Evolutionary conservation across 371 early-diverging fungal genomes (phyloP).

Genomic region (Mucor lusitanicus): DNA sequence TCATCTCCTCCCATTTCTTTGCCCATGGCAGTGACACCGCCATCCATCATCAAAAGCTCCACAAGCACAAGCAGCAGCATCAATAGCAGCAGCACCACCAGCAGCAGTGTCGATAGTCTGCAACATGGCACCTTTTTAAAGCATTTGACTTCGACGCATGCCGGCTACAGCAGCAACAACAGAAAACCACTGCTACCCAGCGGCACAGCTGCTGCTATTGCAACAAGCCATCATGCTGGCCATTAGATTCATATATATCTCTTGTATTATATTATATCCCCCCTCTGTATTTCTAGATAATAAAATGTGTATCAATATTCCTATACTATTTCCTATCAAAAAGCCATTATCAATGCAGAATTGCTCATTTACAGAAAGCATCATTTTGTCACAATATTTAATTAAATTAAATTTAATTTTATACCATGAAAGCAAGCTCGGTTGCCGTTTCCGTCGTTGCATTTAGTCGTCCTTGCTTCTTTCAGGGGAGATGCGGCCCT

Average conservation of each 20-base stretch:
- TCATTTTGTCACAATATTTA: neutral
- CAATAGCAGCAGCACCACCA: conserved; percentile 19
- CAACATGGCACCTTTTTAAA: neutral
- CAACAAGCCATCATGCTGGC: neutral
- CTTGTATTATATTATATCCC: neutral
- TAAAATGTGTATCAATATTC: neutral
- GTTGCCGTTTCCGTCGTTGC: neutral
- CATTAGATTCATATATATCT: neutral
- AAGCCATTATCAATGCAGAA: neutral
- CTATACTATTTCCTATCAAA: neutral
- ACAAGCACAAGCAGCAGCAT: conserved; percentile 15
- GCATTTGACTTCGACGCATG: neutral
- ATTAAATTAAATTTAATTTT: neutral
- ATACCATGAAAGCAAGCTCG: neutral
- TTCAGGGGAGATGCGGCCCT: neutral
- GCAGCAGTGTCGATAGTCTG: neutral
- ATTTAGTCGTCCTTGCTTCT: neutral
- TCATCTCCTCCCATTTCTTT: neutral
- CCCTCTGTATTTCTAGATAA: neutral
- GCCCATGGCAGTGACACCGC: neutral
- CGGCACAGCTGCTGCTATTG: neutral
- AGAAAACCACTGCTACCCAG: neutral
- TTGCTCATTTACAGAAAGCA: neutral
- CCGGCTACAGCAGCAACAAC: too few relatives aligned
- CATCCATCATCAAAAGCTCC: neutral